Evolutionary conservation across 306 rosid species (phyloP).

Genomic region (Acacia acuminata): DNA sequence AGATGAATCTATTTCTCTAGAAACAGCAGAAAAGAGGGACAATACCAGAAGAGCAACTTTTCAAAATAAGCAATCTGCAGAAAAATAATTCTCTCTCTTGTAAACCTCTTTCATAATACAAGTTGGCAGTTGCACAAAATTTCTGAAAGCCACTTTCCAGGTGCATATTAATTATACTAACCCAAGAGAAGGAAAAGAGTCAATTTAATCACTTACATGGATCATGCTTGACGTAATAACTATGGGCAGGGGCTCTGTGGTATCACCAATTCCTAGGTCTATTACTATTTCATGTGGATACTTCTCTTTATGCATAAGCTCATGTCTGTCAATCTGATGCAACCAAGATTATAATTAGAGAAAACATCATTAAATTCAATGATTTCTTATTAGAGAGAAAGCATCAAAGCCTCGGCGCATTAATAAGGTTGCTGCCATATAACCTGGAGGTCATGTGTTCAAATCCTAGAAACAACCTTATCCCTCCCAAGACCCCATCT

Average conservation of each 20-base stretch:
- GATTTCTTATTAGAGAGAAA: not conserved
- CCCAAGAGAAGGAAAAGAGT: slow-evolving; percentile 9
- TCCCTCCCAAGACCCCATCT: too few species aligned
- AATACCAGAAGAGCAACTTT: not conserved
- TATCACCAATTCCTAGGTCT: slow-evolving; percentile 75
- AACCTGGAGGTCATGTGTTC: too few species aligned
- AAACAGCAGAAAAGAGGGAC: not conserved
- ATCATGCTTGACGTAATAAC: slow-evolving; percentile 63
- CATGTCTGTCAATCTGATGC: slow-evolving; percentile 59
- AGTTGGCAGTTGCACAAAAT: not conserved
- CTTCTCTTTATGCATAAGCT: slow-evolving; percentile 56
- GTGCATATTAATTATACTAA: not conserved
- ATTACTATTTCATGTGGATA: slow-evolving; percentile 62
- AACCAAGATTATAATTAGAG: slow-evolving; percentile 15
- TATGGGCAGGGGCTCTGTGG: slow-evolving; percentile 67
- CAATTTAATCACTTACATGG: slow-evolving; percentile 44
- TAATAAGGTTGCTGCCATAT: too few species aligned
- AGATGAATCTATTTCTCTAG: not conserved
- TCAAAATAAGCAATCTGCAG: slow-evolving; percentile 2
- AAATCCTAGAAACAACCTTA: too few species aligned
- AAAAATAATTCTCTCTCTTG: not conserved
- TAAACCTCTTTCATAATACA: not conserved
- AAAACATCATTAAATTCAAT: slow-evolving; percentile 21
- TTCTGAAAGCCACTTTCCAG: not conserved
- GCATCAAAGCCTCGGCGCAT: too few species aligned